These are phyloP conservation scores for Pyrus communis DNA, from an alignment of 306 rosid species.

Conservation along the genomic window DNA sequence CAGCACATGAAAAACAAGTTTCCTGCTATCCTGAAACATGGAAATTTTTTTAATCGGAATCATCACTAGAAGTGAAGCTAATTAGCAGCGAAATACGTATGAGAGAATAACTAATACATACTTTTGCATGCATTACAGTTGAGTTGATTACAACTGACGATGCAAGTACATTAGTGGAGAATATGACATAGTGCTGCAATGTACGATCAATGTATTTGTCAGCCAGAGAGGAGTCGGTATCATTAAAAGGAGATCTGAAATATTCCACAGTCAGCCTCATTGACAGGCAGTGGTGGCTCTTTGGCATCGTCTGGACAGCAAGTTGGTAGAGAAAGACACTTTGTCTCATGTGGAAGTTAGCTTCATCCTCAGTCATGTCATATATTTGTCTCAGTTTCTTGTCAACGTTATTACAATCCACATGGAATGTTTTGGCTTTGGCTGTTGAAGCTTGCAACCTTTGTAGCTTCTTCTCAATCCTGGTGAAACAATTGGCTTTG, in stretches of 20 bases:
- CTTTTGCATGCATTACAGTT: slow-evolving; percentile 67
- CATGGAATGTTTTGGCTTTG: slow-evolving; percentile 59
- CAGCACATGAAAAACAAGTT: slow-evolving; percentile 87
- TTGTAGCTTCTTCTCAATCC: slow-evolving; percentile 59
- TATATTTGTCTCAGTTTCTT: slow-evolving; percentile 88
- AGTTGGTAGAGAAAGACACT: slow-evolving; percentile 95
- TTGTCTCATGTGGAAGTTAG: slow-evolving; percentile 89
- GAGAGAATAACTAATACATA: slow-evolving; percentile 29
- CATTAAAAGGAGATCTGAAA: slow-evolving; percentile 50
- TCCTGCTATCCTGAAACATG: slow-evolving; percentile 63
- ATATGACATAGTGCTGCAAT: slow-evolving; percentile 67
- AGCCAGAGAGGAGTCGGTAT: slow-evolving; percentile 31
- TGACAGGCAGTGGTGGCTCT: slow-evolving; percentile 86
- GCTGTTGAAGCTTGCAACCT: slow-evolving; percentile 54
- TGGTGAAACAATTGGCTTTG: slow-evolving; percentile 30
- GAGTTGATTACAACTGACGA: slow-evolving; percentile 88
- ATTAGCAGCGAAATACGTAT: slow-evolving; percentile 6
- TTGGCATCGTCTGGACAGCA: slow-evolving; percentile 93
- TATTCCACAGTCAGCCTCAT: slow-evolving; percentile 89
- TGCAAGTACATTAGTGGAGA: slow-evolving; percentile 83
- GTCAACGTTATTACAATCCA: slow-evolving; percentile 90
- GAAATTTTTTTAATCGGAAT: slow-evolving; percentile 24
- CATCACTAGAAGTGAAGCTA: slow-evolving; percentile 6
- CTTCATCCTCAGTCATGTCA: slow-evolving; percentile 97
- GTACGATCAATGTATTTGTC: slow-evolving; percentile 63